Base-by-base conservation (phyloP, 495 filamentous ascomycete species). In the Penicillium soppii region DNA sequence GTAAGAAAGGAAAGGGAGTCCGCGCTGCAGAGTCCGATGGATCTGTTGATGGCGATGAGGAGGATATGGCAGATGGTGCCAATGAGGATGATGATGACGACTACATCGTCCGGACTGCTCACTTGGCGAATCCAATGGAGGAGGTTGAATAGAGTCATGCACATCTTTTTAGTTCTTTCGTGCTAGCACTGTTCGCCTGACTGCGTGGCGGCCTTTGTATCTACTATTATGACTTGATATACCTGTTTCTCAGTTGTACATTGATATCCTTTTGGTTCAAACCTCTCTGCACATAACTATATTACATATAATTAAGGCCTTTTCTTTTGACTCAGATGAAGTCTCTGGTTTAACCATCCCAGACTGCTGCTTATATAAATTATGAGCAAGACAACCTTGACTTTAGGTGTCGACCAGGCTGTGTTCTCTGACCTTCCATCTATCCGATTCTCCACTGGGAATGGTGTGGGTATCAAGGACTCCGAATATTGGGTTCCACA, bases 21-120 rank as follows among this genome's bases (percentile, higher is more conserved):
- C 48, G 23, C 15, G 44, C 32, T 17, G 63, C 54, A 4, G 68
- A 72, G 29, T 72, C 69, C 4, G 72, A 75, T 68, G 70, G 65
- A 30, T 71, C 70, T 1, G 47, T 72, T 23, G 69, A 71, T 35
- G 66, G 68, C 3, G 55, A 53, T 19, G 61, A 82, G 29, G 78
- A 81, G 43, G 71, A 80, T 33, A 46, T 48, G 27, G 44, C 26
- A 1, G 41, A 66, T 35, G 54, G 66, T 47, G 59, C 58, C 52
- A 52, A 67, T 50, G 58, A 69, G 30, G 55, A 73, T 65, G 63
- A 75, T 60, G 58, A 81, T 35, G 79, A 81, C 46, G 75, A 82
- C 33, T 74, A 77, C 43, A 47, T 77, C 50, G 66, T 75, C 7
- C 62, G 65, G n/a, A 77, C 72, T 8, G 71, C 71, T 48, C 72